Evolutionary conservation across 1,284 basidiomycete genomes (phyloP).

Genomic region (Puccinia horiana): DNA sequence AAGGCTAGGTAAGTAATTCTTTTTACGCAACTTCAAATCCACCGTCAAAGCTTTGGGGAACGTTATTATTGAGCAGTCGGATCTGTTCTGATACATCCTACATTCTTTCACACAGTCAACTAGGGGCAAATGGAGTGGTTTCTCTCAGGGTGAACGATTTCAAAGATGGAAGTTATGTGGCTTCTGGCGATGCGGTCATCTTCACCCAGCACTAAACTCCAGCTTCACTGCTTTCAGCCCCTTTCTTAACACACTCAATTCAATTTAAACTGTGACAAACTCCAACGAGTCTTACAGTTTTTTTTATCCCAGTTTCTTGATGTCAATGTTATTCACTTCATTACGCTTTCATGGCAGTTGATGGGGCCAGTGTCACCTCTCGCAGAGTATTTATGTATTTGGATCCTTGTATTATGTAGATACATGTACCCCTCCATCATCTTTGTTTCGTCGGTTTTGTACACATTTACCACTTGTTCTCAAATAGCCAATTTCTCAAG

Average conservation of each 20-base stretch:
- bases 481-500: not conserved
- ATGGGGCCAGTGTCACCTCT: not conserved
- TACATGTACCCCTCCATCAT: not conserved
- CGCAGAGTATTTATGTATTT: not conserved
- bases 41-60: not conserved
- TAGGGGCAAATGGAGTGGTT: conserved; percentile 41
- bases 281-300: not conserved
- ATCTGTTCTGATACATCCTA: not conserved
- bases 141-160: conserved; percentile 31
- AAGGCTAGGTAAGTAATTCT: conserved; percentile 33
- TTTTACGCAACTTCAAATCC: not conserved
- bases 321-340: not conserved
- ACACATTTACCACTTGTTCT: not conserved
- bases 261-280: not conserved
- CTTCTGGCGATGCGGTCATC: conserved; percentile 41
- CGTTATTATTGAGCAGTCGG: not conserved
- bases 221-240: not conserved
- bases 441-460: not conserved
- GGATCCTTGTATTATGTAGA: not conserved
- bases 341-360: not conserved
- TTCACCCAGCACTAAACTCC: not conserved
- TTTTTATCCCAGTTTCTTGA: not conserved
- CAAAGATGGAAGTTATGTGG: conserved; percentile 36
- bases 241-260: not conserved
- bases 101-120: conserved; percentile 6